A percentile compares a stretch with the other conserved stretches of the same genome.
phyloP scores from a whole-genome alignment of 1,139 yeast genomes.

The Debaryomycetaceae sp. region DNA sequence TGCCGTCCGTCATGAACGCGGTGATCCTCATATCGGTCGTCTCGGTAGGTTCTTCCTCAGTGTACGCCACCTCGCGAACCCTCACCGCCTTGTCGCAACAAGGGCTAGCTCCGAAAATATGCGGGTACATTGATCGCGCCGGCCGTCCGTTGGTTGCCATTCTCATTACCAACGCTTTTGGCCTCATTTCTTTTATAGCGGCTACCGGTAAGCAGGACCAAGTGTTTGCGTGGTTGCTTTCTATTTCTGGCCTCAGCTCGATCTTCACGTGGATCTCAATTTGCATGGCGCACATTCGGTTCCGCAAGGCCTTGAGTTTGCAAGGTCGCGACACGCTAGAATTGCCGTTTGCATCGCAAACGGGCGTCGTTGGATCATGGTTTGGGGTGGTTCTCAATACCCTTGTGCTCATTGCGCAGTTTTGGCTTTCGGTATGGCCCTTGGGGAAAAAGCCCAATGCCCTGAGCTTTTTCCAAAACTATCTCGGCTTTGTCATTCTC shows the following conservation, averaged over 20 bases:
- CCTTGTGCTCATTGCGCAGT: slow-evolving; percentile 45
- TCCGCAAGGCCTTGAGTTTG: slow-evolving; percentile 20
- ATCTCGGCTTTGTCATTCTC: slow-evolving; percentile 28
- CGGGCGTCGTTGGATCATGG: slow-evolving; percentile 44
- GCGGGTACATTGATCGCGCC: slow-evolving; percentile 16
- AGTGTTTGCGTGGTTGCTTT: slow-evolving; percentile 26
- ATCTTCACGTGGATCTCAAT: slow-evolving; percentile 32
- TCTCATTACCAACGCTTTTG: slow-evolving; percentile 17
- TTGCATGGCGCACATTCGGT: slow-evolving; percentile 25
- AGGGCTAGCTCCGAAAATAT: slow-evolving; percentile 16
- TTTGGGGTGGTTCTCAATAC: slow-evolving; percentile 36
- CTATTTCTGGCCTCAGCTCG: slow-evolving; percentile 29
- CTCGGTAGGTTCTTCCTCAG: slow-evolving; percentile 30
- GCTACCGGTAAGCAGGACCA: slow-evolving; percentile 23
- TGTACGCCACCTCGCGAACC: slow-evolving; percentile 17
- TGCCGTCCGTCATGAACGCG: slow-evolving; percentile 64
- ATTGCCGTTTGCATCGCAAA: slow-evolving; percentile 42
- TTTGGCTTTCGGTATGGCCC: slow-evolving; percentile 33
- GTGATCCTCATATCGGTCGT: slow-evolving; percentile 60
- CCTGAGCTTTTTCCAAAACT: slow-evolving; percentile 21
- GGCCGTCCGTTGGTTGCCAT: slow-evolving; percentile 23
- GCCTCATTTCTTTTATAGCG: slow-evolving; percentile 18
- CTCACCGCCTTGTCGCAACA: slow-evolving; percentile 15
- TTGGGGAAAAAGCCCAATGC: slow-evolving; percentile 26
- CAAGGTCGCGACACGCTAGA: slow-evolving; percentile 36